Evolutionary conservation across 805 yeast genomes (phyloP).

Genomic region (Yamadazyma kitorensis): DNA sequence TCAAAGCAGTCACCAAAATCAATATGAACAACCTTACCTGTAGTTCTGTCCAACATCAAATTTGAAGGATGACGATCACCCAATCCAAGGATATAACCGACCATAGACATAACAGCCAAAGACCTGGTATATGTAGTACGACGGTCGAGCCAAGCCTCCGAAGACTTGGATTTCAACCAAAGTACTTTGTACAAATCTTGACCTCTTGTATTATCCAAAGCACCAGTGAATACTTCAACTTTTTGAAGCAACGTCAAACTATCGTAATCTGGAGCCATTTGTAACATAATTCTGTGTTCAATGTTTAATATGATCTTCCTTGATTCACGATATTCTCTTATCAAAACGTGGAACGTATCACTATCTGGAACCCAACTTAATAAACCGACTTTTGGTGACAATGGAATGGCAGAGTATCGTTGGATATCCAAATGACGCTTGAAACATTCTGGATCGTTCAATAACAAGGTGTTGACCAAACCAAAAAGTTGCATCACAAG

Average conservation of each 20-base stretch:
- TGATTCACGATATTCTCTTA: conserved; percentile 88
- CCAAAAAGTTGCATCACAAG: conserved; percentile 98
- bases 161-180: conserved; percentile 94
- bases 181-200: conserved; percentile 93
- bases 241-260: conserved; percentile 83
- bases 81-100: conserved; percentile 91
- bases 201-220: conserved; percentile 91
- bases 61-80: conserved; percentile 99
- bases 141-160: conserved; percentile 97
- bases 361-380: conserved; percentile 97
- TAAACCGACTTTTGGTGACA: conserved; percentile 95
- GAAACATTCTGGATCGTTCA: conserved; percentile 92
- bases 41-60: conserved; percentile 87
- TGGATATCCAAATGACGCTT: conserved; percentile 93
- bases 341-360: conserved; percentile 92
- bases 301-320: conserved; percentile 85
- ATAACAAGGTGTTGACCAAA: conserved; percentile 82
- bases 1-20: conserved; percentile 99
- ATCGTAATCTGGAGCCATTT: conserved; percentile 97
- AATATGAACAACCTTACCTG: conserved; percentile 95
- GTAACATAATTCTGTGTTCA: conserved; percentile 93
- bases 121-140: conserved; percentile 96
- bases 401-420: conserved; percentile 87
- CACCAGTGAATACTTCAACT: conserved; percentile 95
- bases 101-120: conserved; percentile 98